These are phyloP conservation scores for Glycine tomentella DNA, from an alignment of 306 rosid genomes.

Conservation along the genomic window DNA sequence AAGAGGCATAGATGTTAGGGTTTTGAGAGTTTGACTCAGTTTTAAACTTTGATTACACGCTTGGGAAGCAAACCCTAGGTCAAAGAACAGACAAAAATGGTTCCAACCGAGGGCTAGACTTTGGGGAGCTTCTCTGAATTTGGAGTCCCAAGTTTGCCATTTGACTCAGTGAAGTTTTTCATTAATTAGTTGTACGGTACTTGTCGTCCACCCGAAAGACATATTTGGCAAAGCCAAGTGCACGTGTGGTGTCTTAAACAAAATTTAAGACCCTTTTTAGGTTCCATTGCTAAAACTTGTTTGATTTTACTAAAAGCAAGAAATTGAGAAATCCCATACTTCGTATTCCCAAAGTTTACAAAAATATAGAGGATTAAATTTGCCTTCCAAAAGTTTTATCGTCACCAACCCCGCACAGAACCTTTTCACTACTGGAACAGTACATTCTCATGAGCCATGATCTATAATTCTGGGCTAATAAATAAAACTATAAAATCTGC, in stretches of 20 bases:
- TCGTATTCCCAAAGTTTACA: conserved; percentile 58
- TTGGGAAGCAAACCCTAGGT: conserved; percentile 77
- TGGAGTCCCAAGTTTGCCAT: conserved; percentile 72
- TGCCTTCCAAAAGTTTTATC: no score
- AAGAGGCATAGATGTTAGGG: conserved; percentile 69
- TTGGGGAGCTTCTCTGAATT: conserved; percentile 80
- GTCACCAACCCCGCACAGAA: no score
- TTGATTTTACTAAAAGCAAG: conserved; percentile 58
- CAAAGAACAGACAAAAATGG: conserved; percentile 77
- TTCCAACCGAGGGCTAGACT: conserved; percentile 80
- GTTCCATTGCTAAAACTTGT: conserved; percentile 37
- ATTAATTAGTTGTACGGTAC: conserved; percentile 59
- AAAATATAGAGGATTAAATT: conserved; percentile 44
- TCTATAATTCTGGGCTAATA: no score
- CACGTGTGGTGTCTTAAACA: background rate
- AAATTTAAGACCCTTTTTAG: conserved; percentile 37
- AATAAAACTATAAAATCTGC: no score
- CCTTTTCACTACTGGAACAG: no score
- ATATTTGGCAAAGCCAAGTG: conserved; percentile 50
- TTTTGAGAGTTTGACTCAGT: conserved; percentile 63
- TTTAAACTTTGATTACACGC: conserved; percentile 68
- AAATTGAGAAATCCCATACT: conserved; percentile 62
- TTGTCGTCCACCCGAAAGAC: conserved; percentile 58
- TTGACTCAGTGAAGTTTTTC: conserved; percentile 57
- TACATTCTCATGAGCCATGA: no score